Conservation (phyloP, 768 basidiomycete species). For the Hemileccinum rubropunctum region DNA sequence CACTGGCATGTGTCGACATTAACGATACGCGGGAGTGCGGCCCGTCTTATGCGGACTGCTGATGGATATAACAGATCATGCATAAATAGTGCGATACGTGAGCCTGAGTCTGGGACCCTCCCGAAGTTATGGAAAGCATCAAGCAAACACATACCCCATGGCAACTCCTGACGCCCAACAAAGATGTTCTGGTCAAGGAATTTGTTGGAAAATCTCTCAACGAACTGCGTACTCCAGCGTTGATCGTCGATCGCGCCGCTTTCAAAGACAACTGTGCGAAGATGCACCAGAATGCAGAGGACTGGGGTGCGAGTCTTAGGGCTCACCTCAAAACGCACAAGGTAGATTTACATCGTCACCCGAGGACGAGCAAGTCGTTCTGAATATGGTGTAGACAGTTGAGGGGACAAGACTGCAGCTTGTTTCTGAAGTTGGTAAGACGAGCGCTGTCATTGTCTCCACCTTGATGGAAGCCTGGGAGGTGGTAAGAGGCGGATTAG, state of each 20-base stretch:
- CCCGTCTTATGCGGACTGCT: background rate
- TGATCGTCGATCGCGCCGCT: constrained; percentile 69
- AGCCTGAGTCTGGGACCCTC: background rate
- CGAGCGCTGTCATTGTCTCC: constrained; percentile 71
- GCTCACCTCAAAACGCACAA: constrained; percentile 88
- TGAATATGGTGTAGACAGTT: constrained; percentile 47
- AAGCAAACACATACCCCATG: constrained; percentile 49
- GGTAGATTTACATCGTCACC: constrained; percentile 35
- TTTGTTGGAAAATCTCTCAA: constrained; percentile 59
- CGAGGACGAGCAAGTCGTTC: background rate
- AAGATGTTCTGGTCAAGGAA: constrained; percentile 47
- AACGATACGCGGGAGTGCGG: constrained; percentile 1
- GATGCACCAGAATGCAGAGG: constrained; percentile 66
- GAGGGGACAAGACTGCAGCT: constrained; percentile 77
- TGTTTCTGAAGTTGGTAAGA: constrained; percentile 48
- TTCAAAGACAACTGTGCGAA: constrained; percentile 72
- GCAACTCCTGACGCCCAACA: constrained; percentile 40
- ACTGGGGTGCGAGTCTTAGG: constrained; percentile 70
- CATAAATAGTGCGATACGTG: background rate
- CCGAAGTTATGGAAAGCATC: constrained; percentile 20
- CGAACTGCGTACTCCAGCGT: constrained; percentile 68
- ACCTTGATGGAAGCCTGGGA: constrained; percentile 82
- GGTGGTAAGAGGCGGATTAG: constrained; percentile 62
- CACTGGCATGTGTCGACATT: constrained; percentile 1
- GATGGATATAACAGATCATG: background rate